Percentiles rank a stretch among this genome's conserved stretches.
These are phyloP conservation scores for Ganoderma boninense DNA, from an alignment of 1,284 basidiomycete species.

Conservation along the genomic window DNA sequence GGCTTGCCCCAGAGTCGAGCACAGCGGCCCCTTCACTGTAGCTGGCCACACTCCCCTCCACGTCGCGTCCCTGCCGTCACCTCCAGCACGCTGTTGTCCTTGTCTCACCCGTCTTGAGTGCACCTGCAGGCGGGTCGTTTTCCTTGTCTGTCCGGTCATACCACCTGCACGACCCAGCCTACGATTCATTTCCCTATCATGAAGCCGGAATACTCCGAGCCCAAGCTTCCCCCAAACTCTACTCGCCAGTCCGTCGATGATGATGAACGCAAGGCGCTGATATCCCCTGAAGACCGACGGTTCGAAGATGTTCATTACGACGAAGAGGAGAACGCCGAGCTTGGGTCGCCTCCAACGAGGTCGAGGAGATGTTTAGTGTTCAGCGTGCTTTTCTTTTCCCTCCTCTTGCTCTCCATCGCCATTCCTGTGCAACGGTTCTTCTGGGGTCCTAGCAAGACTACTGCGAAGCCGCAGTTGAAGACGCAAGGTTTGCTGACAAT, in stretches of 20 bases:
- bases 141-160: background rate
- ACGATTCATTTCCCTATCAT: slow-evolving; percentile 2
- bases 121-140: slow-evolving; percentile 4
- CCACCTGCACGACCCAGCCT: background rate
- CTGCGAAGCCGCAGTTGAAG: slow-evolving; percentile 38
- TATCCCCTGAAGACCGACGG: slow-evolving; percentile 41
- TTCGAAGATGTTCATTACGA: slow-evolving; percentile 30
- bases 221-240: slow-evolving; percentile 6
- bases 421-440: slow-evolving; percentile 28
- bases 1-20: too few relatives aligned
- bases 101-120: background rate
- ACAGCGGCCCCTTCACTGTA: background rate
- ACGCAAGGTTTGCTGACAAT: slow-evolving; percentile 59
- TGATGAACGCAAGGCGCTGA: slow-evolving; percentile 53
- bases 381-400: slow-evolving; percentile 51
- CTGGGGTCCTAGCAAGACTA: slow-evolving; percentile 32
- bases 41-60: background rate
- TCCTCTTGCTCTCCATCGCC: slow-evolving; percentile 34
- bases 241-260: slow-evolving; percentile 24
- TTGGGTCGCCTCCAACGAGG: slow-evolving; percentile 46
- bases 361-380: slow-evolving; percentile 50
- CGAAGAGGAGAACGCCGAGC: slow-evolving; percentile 35
- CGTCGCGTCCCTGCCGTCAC: background rate
- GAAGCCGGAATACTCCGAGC: slow-evolving; percentile 23
- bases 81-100: background rate